A percentile compares a stretch with the other conserved stretches of the same genome.
Evolutionary conservation across 1,139 yeast species (phyloP).

Genomic region (Zygosaccharomyces pseudobailii): DNA sequence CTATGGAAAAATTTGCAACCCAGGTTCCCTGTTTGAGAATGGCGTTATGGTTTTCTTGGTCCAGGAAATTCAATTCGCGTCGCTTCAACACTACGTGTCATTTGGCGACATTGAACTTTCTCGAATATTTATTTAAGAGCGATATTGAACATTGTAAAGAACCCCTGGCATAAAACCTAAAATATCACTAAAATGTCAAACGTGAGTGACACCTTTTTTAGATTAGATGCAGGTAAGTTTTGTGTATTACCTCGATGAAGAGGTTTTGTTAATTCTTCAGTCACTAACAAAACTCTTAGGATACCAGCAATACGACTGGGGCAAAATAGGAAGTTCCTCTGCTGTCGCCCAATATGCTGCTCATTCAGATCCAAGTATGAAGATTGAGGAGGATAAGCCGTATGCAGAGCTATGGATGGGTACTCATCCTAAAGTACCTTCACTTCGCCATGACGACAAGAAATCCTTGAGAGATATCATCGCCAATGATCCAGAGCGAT

Average conservation of each 20-base stretch:
- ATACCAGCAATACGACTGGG: conserved; percentile 77
- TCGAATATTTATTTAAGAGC: not conserved
- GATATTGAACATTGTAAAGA: not conserved
- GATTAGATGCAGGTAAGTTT: conserved; percentile 37
- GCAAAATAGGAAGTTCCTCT: conserved; percentile 75
- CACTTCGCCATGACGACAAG: conserved; percentile 53
- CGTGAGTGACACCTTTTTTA: conserved; percentile 36
- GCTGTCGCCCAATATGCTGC: conserved; percentile 88
- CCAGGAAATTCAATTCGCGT: not conserved
- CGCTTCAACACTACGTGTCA: not conserved
- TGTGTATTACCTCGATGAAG: too few species aligned
- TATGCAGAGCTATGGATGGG: conserved; percentile 99
- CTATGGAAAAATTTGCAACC: too few species aligned
- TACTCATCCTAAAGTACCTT: conserved; percentile 89
- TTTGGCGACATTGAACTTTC: not conserved
- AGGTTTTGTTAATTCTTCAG: not conserved
- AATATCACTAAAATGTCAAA: not conserved
- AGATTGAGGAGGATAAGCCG: conserved; percentile 67
- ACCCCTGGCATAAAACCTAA: not conserved
- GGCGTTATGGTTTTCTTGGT: not conserved
- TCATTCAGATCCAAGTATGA: conserved; percentile 55
- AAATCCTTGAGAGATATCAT: conserved; percentile 63
- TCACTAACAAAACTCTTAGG: conserved; percentile 33
- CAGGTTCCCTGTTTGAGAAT: not conserved
- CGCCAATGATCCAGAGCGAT: conserved; percentile 50